Base-by-base conservation (phyloP, 129 eudicot species). In the Lactuca sativa region DNA sequence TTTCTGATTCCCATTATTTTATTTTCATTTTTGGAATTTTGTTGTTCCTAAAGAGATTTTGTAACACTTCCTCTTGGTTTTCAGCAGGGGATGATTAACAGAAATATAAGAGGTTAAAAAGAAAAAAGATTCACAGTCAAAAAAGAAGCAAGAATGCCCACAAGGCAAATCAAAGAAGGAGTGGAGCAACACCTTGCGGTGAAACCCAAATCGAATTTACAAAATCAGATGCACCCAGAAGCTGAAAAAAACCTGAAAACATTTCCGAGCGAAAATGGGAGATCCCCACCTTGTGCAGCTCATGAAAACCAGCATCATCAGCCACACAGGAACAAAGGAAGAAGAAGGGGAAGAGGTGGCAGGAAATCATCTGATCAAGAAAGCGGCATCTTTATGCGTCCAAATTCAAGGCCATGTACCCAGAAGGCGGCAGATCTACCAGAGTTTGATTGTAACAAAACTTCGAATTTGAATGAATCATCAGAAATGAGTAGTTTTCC, bases 401-500 rank as follows among this genome's bases (percentile, higher is more conserved):
- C 62, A 13, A 57, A 57, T 57, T 18, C 60, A 56, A 56, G 61
- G 36, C 36, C 61, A 56, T 56, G 61, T 25, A 10, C 59, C 6
- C 56, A n/a, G 16, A 52, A 17, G 21, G 0, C 59, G 6, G 31
- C 59, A 54, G 31, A 54, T 54, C 21, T n/a, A 6, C 59, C 5
- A 54, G 21, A 16, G 59, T 54, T 21, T 11, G 13, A 56, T 18
- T 25, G 7, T 25, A 12, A 58, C 63, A 58, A 31, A 58, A 58
- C 25, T 15, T 58, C 18, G 8, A 11, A 25, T 57, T 30, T 25
- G 37, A 25, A 57, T 57, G 62, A 25, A 21, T 57, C 62, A 57
- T 57, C 62, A 57, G 62, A 58, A 58, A 11, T 31, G 63, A 84
- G 83, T 43, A 84, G 83, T 43, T 64, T 77, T 9, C 92, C 92